These are phyloP conservation scores for Tolypocladium pustulatum DNA, from an alignment of 2,329 filamentous ascomycete species.

Conservation along the genomic window DNA sequence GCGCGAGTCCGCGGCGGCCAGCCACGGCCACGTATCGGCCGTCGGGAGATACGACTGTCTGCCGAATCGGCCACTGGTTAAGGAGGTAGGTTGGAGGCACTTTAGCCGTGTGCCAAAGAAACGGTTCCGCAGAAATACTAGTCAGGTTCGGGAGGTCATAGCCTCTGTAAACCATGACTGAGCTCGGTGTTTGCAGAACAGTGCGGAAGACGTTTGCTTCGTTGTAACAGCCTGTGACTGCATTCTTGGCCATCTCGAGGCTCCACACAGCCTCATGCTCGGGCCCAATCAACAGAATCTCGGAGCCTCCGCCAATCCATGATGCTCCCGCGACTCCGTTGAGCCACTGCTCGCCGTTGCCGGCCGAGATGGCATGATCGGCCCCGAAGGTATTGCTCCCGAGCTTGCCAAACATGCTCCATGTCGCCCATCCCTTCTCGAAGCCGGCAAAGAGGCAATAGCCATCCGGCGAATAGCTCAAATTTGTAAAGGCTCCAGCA, in stretches of 20 bases:
- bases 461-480: conserved; percentile 87
- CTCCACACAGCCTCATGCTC: conserved; percentile 72
- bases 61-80: conserved; percentile 87
- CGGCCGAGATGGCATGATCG: conserved; percentile 51
- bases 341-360: conserved; percentile 77
- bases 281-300: conserved; percentile 65
- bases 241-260: conserved; percentile 86
- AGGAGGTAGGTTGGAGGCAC: conserved; percentile 77
- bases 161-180: conserved; percentile 85
- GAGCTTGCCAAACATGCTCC: conserved; percentile 94
- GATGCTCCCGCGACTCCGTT: conserved; percentile 64
- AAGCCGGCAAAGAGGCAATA: conserved; percentile 94
- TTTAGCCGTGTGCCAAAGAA: conserved; percentile 88
- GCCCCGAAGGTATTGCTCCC: conserved; percentile 74
- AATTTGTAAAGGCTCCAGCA: conserved; percentile 61
- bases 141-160: conserved; percentile 87
- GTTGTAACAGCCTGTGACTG: conserved; percentile 84
- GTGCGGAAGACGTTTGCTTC: conserved; percentile 85
- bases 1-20: conserved; percentile 81
- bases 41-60: conserved; percentile 79
- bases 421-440: conserved; percentile 85
- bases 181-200: conserved; percentile 77
- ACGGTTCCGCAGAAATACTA: conserved; percentile 82
- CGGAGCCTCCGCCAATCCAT: conserved; percentile 82
- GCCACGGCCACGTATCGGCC: conserved; percentile 93